Evolutionary conservation across 768 basidiomycete species (phyloP).

Genomic region (Trametes gibbosa): DNA sequence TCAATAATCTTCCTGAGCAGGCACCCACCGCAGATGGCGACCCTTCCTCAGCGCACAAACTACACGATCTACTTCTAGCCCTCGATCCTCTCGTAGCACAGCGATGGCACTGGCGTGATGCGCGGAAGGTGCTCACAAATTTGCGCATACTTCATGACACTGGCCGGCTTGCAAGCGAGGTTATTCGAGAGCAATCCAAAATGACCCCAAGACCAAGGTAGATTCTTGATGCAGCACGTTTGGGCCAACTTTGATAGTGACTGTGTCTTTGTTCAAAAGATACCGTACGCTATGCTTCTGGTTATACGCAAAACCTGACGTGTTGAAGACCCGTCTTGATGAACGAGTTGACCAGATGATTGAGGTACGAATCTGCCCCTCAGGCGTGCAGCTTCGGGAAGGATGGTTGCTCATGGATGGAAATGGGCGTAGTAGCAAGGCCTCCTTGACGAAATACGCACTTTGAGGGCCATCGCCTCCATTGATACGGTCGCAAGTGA

Average conservation of each 20-base stretch:
- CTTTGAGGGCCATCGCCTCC: conserved; percentile 38
- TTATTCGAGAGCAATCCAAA: conserved; percentile 61
- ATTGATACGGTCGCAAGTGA: background rate
- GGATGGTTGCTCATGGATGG: background rate
- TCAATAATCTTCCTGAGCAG: conserved; percentile 54
- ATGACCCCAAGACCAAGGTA: conserved; percentile 50
- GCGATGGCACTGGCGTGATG: conserved; percentile 96
- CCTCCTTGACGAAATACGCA: conserved; percentile 73
- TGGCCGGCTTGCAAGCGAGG: conserved; percentile 61
- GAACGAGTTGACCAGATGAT: conserved; percentile 88
- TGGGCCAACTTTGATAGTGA: background rate
- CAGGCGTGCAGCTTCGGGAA: background rate
- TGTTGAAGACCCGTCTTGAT: conserved; percentile 68
- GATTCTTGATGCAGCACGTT: background rate
- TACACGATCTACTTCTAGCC: conserved; percentile 61
- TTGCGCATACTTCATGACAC: conserved; percentile 75
- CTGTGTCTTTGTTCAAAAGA: conserved; percentile 37
- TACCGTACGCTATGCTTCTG: conserved; percentile 88
- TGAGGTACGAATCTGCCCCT: conserved; percentile 44
- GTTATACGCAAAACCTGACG: conserved; percentile 73
- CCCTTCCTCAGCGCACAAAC: conserved; percentile 54
- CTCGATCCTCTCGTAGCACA: conserved; percentile 74
- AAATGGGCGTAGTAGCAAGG: conserved; percentile 52
- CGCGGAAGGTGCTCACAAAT: conserved; percentile 83
- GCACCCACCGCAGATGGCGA: conserved; percentile 55